Evolutionary conservation across 1,139 yeast species (phyloP).

Genomic region (Nakaseomyces bracarensis): DNA sequence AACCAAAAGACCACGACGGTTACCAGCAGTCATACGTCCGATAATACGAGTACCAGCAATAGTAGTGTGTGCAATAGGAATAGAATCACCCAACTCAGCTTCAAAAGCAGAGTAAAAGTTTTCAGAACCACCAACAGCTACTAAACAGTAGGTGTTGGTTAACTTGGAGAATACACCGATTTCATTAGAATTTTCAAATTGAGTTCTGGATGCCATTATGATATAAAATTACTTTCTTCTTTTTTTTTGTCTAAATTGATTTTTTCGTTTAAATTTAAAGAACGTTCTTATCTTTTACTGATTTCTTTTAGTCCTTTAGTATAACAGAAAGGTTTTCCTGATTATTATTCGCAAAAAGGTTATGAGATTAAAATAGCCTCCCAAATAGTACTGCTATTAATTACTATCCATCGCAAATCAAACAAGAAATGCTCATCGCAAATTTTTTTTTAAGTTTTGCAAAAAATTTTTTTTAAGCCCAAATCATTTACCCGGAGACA

Average conservation of each 20-base stretch:
- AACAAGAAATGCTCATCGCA: no score
- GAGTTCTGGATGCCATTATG: conserved; percentile 53
- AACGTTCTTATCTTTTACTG: no score
- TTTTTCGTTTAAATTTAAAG: not conserved
- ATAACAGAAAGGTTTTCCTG: no score
- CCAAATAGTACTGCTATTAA: no score
- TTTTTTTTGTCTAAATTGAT: not conserved
- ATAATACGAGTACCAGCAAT: conserved; percentile 97
- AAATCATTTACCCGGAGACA: no score
- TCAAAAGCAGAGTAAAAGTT: conserved; percentile 96
- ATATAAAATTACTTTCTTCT: no score
- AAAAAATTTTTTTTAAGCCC: no score
- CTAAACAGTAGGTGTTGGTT: conserved; percentile 93
- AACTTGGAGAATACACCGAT: conserved; percentile 96
- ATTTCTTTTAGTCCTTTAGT: no score
- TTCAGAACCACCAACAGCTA: conserved; percentile 96
- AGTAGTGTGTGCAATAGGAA: conserved; percentile 94
- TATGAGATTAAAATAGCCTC: no score
- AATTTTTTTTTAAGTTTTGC: no score
- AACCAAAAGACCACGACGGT: conserved; percentile 92
- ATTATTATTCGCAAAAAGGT: no score
- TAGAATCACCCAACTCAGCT: conserved; percentile 92
- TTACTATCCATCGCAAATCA: no score
- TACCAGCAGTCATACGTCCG: conserved; percentile 98
- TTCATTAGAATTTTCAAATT: conserved; percentile 95